Conservation (phyloP, 2,329 filamentous ascomycete species). For the Whalleya microplaca region DNA sequence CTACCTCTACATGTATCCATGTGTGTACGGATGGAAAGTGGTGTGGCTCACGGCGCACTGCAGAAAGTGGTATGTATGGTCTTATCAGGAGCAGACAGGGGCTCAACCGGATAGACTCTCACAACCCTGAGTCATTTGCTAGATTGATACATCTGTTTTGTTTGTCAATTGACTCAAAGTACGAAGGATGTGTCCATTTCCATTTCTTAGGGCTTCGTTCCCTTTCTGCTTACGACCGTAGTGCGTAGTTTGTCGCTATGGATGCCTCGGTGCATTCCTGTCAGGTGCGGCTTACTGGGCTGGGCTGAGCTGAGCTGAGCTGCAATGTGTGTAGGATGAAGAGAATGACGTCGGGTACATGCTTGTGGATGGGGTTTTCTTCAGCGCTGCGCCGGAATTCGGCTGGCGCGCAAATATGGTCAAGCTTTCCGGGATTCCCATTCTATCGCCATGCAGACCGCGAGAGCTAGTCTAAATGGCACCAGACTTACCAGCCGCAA, state of each 20-base stretch:
- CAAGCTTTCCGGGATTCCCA: not conserved
- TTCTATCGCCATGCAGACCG: not conserved
- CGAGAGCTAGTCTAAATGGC: not conserved
- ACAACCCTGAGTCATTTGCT: slow-evolving; percentile 12
- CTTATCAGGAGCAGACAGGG: slow-evolving; percentile 10
- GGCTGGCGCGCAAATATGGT: not conserved
- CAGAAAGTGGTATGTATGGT: slow-evolving; percentile 10
- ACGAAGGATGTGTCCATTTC: slow-evolving; percentile 6
- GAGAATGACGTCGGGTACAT: slow-evolving; percentile 20
- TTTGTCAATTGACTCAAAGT: slow-evolving; percentile 5
- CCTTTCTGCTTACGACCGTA: slow-evolving; percentile 12
- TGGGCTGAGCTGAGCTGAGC: not conserved
- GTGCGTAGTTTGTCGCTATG: slow-evolving; percentile 19
- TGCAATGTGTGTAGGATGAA: slow-evolving; percentile 1
- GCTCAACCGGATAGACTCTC: slow-evolving; percentile 1
- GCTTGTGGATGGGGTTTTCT: not conserved
- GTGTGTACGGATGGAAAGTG: not conserved
- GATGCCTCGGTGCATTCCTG: slow-evolving; percentile 20
- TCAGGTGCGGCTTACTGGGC: slow-evolving; percentile 15
- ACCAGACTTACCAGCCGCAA: not conserved
- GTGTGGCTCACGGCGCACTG: slow-evolving; percentile 20
- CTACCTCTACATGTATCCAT: no score
- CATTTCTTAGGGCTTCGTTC: slow-evolving; percentile 8
- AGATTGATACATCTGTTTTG: slow-evolving; percentile 3
- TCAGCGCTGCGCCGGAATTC: not conserved